Conservation (phyloP, 2,329 filamentous ascomycete genomes). For the Arthrobotrys megalospora region DNA sequence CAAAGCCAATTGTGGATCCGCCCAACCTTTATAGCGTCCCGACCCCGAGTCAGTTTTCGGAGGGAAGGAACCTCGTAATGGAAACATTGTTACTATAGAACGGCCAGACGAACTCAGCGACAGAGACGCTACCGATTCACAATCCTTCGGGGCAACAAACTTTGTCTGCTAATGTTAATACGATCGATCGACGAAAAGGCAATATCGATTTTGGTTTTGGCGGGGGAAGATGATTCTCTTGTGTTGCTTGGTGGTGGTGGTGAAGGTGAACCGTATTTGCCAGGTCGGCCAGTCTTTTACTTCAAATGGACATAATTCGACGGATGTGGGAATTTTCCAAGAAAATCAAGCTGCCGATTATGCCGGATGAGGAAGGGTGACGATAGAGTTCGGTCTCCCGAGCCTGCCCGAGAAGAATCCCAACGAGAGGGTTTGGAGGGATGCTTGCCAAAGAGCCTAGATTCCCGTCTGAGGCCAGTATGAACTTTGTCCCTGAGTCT, state of each 20-base stretch:
- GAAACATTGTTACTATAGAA: neutral
- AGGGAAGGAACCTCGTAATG: neutral
- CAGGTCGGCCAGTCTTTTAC: neutral
- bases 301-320: conserved; percentile 16
- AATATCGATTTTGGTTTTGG: conserved; percentile 17
- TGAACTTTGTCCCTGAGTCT: conserved; percentile 26
- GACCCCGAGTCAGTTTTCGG: conserved; percentile 13
- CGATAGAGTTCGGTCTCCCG: conserved; percentile 14
- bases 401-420: neutral
- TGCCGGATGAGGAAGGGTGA: conserved; percentile 41
- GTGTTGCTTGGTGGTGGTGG: conserved; percentile 32
- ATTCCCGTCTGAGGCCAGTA: conserved; percentile 2
- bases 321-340: conserved; percentile 26
- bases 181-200: conserved; percentile 44
- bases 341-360: conserved; percentile 4
- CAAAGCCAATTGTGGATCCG: conserved; percentile 7
- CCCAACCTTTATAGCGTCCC: conserved; percentile 23
- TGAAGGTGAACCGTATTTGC: conserved; percentile 22
- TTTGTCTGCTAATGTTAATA: conserved; percentile 35
- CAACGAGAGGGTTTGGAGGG: neutral
- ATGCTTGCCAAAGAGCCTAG: conserved; percentile 9
- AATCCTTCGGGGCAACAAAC: conserved; percentile 25
- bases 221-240: neutral
- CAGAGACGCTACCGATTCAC: neutral
- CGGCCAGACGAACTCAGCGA: neutral